Base-by-base conservation (phyloP, 106 monocot species). In the Allium fistulosum region DNA sequence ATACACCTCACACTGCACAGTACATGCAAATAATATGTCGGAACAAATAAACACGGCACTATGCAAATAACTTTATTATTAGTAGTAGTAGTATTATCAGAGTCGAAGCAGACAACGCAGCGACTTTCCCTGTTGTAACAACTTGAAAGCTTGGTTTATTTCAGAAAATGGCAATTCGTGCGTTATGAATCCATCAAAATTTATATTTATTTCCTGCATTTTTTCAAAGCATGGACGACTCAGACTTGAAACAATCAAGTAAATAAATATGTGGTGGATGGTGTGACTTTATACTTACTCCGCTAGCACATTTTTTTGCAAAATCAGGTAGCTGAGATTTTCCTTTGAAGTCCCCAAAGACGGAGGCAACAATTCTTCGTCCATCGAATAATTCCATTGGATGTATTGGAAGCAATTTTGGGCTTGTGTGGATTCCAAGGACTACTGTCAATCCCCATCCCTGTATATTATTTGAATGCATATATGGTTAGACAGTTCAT, bases 341-440 rank as follows among this genome's bases (percentile, higher is more conserved):
- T 11, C 86, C 78, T 71, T 93, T 93, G 77, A 89, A 81, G 63
- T 80, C 89, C 0, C 93, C 93, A 53, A 93, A 93, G 46, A 78
- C 50, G 47, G 80, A 66, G 13, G 74, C 89, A 1, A 66, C 71
- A 49, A 93, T 78, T 67, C 79, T 82, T 55, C 93, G 65, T 11
- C 90, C 86, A 46, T 86, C 65, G 45, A 85, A 86, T 2, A 93
- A 80, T 74, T 93, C 93, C 93, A 93, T 93, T 0, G 93, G 93
- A 59, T 93, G 93, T 57, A 93, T 26, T 0, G 86, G 88, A 49
- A 93, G 83, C 72, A 82, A 17, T 55, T 67, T 63, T 0, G 93
- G 89, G 0, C 75, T 72, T 4, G 61, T 10, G 52, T 93, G 89
- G 49, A 93, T 77, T n/a, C 93, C 93, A 0, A 93, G 71, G 45